These are phyloP conservation scores for Fusarium temperatum DNA, from an alignment of 2,329 filamentous ascomycete species.

Conservation along the genomic window DNA sequence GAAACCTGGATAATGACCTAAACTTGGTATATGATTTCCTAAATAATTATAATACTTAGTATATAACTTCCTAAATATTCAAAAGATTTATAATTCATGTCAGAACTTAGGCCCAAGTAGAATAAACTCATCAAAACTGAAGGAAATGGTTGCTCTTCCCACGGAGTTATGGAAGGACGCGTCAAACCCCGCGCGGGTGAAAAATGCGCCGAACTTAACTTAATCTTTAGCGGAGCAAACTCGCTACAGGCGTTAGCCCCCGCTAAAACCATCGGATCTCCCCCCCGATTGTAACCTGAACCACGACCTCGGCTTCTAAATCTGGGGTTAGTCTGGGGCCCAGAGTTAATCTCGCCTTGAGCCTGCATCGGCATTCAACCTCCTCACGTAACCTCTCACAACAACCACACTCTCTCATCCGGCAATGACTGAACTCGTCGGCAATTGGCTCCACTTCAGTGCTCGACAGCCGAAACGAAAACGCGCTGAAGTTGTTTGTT, in stretches of 20 bases:
- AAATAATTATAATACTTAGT: accelerated
- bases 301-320: neutral
- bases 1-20: neutral
- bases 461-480: constrained; percentile 46
- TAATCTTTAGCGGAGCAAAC: too few species aligned
- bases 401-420: neutral
- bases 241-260: neutral
- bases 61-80: accelerated
- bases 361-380: neutral
- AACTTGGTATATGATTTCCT: too few species aligned
- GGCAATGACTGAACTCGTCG: constrained; percentile 43
- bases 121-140: neutral
- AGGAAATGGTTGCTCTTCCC: accelerated
- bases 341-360: neutral
- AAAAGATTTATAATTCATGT: accelerated
- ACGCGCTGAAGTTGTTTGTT: constrained; percentile 41
- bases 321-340: neutral
- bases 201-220: neutral
- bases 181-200: neutral
- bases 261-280: neutral
- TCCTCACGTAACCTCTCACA: neutral
- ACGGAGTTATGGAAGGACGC: too few species aligned
- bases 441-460: constrained; percentile 48
- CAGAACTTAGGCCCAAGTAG: accelerated
- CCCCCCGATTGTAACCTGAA: neutral